A percentile compares a stretch with the other conserved stretches of the same genome.
phyloP scores from a whole-genome alignment of 306 rosid species.

The Dryas drummondii region DNA sequence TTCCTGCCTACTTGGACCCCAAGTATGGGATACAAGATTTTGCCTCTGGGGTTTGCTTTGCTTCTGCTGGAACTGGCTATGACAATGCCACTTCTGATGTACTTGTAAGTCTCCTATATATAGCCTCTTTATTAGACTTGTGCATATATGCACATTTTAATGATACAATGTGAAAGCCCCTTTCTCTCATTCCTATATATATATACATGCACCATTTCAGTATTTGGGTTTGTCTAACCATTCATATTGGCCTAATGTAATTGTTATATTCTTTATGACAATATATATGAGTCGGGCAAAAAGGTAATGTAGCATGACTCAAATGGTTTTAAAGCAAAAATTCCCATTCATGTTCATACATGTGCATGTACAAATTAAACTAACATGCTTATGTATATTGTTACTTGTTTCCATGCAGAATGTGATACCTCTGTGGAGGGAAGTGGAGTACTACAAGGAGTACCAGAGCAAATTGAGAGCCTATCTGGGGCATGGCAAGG shows the following conservation, averaged over 20 bases:
- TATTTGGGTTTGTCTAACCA: not conserved
- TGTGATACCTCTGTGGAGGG: conserved; percentile 79
- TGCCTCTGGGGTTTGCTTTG: conserved; percentile 55
- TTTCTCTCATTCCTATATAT: too few species aligned
- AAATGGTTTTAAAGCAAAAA: too few species aligned
- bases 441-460: conserved; percentile 63
- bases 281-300: too few species aligned
- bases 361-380: too few species aligned
- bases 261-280: too few species aligned
- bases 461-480: conserved; percentile 52
- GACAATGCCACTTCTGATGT: conserved; percentile 51
- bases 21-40: conserved; percentile 39
- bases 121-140: too few species aligned
- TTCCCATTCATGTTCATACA: too few species aligned
- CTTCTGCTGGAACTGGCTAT: conserved; percentile 61
- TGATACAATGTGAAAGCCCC: too few species aligned
- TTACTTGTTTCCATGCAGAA: conserved; percentile 40
- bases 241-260: not conserved
- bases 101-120: conserved; percentile 29
- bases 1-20: conserved; percentile 55
- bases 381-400: too few species aligned
- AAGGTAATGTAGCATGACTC: too few species aligned
- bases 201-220: not conserved
- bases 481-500: conserved; percentile 47
- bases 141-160: too few species aligned